Base-by-base conservation (phyloP, 1,139 yeast species). In the Saccharomyces pastorianus region DNA sequence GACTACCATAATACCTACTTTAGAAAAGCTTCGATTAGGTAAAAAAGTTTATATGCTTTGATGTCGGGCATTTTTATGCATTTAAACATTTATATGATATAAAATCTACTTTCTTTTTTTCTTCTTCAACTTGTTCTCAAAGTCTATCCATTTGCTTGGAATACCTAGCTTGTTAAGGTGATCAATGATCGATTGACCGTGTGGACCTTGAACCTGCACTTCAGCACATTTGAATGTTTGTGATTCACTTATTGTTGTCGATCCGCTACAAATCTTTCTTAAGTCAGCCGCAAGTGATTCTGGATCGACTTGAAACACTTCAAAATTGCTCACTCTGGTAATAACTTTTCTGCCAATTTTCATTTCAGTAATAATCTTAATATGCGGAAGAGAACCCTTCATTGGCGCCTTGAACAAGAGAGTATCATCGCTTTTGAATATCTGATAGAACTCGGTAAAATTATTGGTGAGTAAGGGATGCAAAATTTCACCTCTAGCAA, bases 161-260 rank as follows among this genome's bases (percentile, higher is more conserved):
- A 93, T 72, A 0, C 97, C 96, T 54, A 76, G 73, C 58, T 83
- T 78, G n/a, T 77, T 78, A 56, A 91, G 73, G 42, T 84, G 68
- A 3, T 82, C 83, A 20, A 76, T 73, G 13, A 88, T 81, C 1
- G 79, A 70, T 51, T 80, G 78, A 14, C 85, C 84, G 66, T 93
- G 98, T 2, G 95, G 88, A 0, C 99, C 99, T 70, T 93, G 98
- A 2, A 93, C 95, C 51, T 83, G 77, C 1, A 91, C 90, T 61
- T 88, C 95, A 28, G 75, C 71, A 6, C 78, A 26, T 34, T 46
- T 65, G 27, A 79, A 81, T 2, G 87, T 84, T 51, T 79, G 77
- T 46, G 78, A 79, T 44, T 77, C 81, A 1, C 81, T 82, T 14
- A 88, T 79, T 0, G 96, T 84, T 0, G 95, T 79, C 0, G 97